Percentiles rank a stretch among this genome's conserved stretches.
phyloP scores from a whole-genome alignment of 2,329 filamentous ascomycete species.

The Ophiostoma triangulosporum region DNA sequence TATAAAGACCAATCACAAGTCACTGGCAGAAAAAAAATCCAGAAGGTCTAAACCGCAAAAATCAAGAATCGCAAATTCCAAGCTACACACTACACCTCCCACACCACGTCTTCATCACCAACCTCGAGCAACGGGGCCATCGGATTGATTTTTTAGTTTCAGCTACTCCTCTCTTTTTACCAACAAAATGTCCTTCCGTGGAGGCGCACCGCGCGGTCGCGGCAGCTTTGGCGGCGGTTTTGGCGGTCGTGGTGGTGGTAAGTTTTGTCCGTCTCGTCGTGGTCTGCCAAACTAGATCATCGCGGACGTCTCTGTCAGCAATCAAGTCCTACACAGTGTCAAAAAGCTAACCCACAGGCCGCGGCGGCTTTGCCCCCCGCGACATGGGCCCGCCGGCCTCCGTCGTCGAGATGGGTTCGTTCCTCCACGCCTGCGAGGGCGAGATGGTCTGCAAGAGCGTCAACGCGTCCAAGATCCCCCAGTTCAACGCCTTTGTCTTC shows the following conservation, averaged over 20 bases:
- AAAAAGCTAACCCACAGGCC: conserved; percentile 22
- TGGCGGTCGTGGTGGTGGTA: conserved; percentile 37
- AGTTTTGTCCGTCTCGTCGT: conserved; percentile 14
- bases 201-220: conserved; percentile 31
- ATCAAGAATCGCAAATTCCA: neutral
- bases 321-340: neutral
- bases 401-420: conserved; percentile 76
- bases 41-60: neutral
- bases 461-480: conserved; percentile 80
- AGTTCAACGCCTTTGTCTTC: conserved; percentile 98
- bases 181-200: conserved; percentile 45
- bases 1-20: neutral
- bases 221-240: conserved; percentile 33
- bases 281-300: no score
- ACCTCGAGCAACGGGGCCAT: no score
- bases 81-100: neutral
- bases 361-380: conserved; percentile 45
- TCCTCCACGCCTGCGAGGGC: conserved; percentile 89
- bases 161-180: neutral
- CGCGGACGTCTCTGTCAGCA: neutral
- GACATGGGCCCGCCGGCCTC: conserved; percentile 49
- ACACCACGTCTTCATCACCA: neutral
- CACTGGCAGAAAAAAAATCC: conserved; percentile 3
- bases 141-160: neutral
- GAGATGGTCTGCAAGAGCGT: conserved; percentile 95